Evolutionary conservation across 306 rosid species (phyloP).

Genomic region (Arachis stenosperma): DNA sequence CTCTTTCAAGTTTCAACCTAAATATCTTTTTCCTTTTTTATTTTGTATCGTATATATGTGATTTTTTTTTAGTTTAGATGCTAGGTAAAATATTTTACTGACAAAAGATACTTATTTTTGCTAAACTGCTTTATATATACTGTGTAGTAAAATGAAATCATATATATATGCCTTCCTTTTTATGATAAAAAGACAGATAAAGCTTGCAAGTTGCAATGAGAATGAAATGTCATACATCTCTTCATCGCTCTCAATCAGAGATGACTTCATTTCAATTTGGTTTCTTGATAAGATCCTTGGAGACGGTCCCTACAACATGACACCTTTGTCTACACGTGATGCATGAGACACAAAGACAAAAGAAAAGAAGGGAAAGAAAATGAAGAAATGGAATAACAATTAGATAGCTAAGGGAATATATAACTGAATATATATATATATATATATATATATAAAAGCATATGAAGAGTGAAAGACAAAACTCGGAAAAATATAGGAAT

Average conservation of each 20-base stretch:
- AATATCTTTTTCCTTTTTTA: slow-evolving; percentile 23
- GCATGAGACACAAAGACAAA: slow-evolving; percentile 19
- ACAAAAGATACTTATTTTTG: no score
- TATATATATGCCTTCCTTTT: no score
- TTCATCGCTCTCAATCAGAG: neutral
- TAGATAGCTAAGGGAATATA: no score
- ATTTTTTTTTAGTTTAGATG: no score
- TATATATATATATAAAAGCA: neutral
- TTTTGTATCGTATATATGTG: no score
- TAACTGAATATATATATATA: neutral
- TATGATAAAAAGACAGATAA: slow-evolving; percentile 14
- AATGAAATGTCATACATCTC: slow-evolving; percentile 20
- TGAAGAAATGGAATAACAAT: neutral
- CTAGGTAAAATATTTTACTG: no score
- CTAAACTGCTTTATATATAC: no score
- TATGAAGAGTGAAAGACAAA: neutral
- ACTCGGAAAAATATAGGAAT: neutral
- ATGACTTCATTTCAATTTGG: slow-evolving; percentile 26
- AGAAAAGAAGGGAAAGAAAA: slow-evolving; percentile 11
- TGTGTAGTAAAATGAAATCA: no score
- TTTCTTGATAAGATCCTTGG: slow-evolving; percentile 33
- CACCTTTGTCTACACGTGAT: slow-evolving; percentile 46
- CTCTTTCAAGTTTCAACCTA: slow-evolving; percentile 22
- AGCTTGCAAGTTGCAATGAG: slow-evolving; percentile 30
- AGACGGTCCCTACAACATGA: slow-evolving; percentile 32